Base-by-base conservation (phyloP, 306 rosid genomes). In the Carpinus fangiana region DNA sequence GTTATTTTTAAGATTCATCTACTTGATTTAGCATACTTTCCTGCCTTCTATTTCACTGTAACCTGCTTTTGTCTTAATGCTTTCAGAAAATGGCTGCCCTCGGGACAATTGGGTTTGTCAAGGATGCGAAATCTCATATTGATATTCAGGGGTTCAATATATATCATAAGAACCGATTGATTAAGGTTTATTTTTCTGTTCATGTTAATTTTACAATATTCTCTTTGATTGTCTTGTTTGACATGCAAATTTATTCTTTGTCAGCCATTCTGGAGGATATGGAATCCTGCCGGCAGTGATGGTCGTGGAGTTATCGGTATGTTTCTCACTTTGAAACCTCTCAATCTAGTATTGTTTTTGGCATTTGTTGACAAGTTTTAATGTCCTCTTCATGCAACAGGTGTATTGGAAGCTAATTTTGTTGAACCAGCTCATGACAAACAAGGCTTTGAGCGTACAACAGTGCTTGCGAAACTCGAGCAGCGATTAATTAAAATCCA, bases 281-380 rank as follows among this genome's bases (percentile, higher is more conserved):
- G 78, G 78, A 59, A 75, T 75, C 46, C 78, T 23, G 71, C 72
- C 7, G 78, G 78, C 38, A 75, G 78, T n/a, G 59, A 53, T 18
- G 78, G 78, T 17, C 78, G 78, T 2, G 78, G 78, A 75, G 78
- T 75, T 45, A 75, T 75, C 13, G 78, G 78, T 75, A 26, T 55
- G 54, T 56, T 23, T 56, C 67, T 10, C 16, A 36, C 12, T 34
- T 38, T 65, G 70, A 65, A 65, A 65, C 36, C 11, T 8, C 13
- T 16, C 50, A 18, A 66, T 66, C 43, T 18, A 66, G 28, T 38
- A 66, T 8, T 38, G 71, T 48, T 28, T 65, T 43, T 48, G 31
- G 54, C 8, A 16, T 28, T 38, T 59, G 59, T 6, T 41, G 57
- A 47, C 62, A 36, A 55, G n/a, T 48, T 31, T 21, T 26, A 21